Evolutionary conservation across 1,139 yeast genomes (phyloP).

Genomic region (Blastobotrys illinoisensis): DNA sequence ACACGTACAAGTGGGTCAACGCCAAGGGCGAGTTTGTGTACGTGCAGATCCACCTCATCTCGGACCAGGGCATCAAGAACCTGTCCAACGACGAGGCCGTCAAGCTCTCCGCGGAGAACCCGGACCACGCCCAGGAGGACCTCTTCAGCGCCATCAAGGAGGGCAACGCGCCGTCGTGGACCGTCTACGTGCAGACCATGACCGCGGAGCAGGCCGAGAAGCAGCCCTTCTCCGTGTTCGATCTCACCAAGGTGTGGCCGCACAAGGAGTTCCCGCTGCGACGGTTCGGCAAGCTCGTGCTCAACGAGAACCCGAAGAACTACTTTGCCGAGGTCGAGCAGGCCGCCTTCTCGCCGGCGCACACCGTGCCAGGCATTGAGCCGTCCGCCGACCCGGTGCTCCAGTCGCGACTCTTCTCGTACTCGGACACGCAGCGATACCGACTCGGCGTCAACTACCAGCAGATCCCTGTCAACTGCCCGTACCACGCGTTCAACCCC

Average conservation of each 20-base stretch:
- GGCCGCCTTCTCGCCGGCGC: slow-evolving; percentile 78
- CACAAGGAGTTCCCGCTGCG: slow-evolving; percentile 71
- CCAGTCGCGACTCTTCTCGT: slow-evolving; percentile 79
- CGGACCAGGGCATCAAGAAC: slow-evolving; percentile 61
- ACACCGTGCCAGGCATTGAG: slow-evolving; percentile 79
- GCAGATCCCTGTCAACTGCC: slow-evolving; percentile 69
- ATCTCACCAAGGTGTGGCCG: slow-evolving; percentile 78
- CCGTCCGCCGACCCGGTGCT: slow-evolving; percentile 84
- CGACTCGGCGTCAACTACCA: slow-evolving; percentile 65
- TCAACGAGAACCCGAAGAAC: slow-evolving; percentile 70
- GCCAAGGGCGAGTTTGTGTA: slow-evolving; percentile 57
- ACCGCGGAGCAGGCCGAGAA: slow-evolving; percentile 64
- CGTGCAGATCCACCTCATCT: slow-evolving; percentile 58
- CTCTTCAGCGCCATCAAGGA: slow-evolving; percentile 52
- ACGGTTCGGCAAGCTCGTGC: slow-evolving; percentile 61
- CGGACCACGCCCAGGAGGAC: slow-evolving; percentile 58
- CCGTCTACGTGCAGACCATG: slow-evolving; percentile 66
- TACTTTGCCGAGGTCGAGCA: slow-evolving; percentile 81
- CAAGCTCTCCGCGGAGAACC: slow-evolving; percentile 51
- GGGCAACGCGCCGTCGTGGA: slow-evolving; percentile 61
- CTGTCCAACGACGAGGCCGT: slow-evolving; percentile 53
- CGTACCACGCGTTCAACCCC: slow-evolving; percentile 33
- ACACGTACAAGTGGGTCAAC: slow-evolving; percentile 66
- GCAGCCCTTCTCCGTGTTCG: slow-evolving; percentile 49
- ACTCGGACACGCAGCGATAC: slow-evolving; percentile 74